Base-by-base conservation (phyloP, 768 basidiomycete genomes). In the Hemileccinum impolitum region DNA sequence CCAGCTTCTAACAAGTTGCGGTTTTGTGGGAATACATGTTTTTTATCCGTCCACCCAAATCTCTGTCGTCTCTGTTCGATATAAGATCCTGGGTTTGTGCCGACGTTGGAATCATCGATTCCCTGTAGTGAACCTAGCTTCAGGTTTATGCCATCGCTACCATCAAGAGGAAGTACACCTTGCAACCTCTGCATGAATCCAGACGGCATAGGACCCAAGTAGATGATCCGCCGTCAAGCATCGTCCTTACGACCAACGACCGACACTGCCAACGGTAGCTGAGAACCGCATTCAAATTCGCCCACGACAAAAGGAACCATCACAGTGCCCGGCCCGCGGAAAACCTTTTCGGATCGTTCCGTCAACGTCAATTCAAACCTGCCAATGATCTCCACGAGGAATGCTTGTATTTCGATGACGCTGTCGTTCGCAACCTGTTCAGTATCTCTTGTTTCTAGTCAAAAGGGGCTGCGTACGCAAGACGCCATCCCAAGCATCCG, bases 391-490 rank as follows among this genome's bases (percentile, higher is more conserved):
- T 82, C 80, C 19, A 77, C 72, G n/a, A 84, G 57, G 63, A 85
- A 81, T 0, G 75, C 71, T 53, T 84, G 82, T 13, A 83, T 59
- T 59, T 85, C 81, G 35, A 74, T 58, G 0, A 81, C 56, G 4
- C 70, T 72, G 53, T 37, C 1, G 18, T 45, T 21, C 18, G 10
- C 23, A 4, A 43, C 48, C 21, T 18, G 35, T 34, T 47, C 21
- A 50, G 43, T 18, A 43, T 47, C 42, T 41, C 38, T 28, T 15
- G 9, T n/a, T n/a, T 28, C 23, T 17, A n/a, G 5, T 12, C 4
- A n/a, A 42, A 25, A 46, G 14, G 3, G 4, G 9, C 6, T 19
- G 43, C 61, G 37, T 25, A 70, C 66, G 68, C 61, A 48, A 68
- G 66, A n/a, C 64, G 65, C 61, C 68, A 65, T 19, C 68, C 68